Base-by-base conservation (phyloP, 1,284 basidiomycete genomes). In the Marasmius oreades region DNA sequence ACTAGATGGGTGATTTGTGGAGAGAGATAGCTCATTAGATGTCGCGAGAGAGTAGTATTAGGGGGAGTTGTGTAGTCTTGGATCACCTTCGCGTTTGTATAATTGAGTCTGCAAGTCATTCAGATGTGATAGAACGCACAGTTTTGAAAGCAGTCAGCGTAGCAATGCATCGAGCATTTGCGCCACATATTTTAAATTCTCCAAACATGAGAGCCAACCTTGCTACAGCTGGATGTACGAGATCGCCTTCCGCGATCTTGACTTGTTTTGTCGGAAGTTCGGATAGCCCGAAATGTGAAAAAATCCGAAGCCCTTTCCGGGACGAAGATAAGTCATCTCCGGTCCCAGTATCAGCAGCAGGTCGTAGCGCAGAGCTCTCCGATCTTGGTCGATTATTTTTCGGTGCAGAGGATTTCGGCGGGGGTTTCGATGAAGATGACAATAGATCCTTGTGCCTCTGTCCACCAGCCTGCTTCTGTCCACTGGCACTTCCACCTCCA, bases 1-100 rank as follows among this genome's bases (percentile, higher is more conserved):
- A 94, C 92, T 16, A 96, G 81, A 72, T 95, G 89, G 24, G 85
- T 88, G 63, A 97, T 96, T 79, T 97, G 95, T 16, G 92, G 91
- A 5, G 92, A 93, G 36, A 95, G 78, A 71, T 93, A 84, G 11
- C 90, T 90, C 82, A 91, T 91, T 42, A 95, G 80, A 75, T 95
- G 91, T 56, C 92, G 81, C 8, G 92, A 90, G 31, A 95, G 82
- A 0, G 90, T 92, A 55, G 84, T 92, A 63, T 92, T 86, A 2
- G 82, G 80, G 11, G 92, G 92, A 2, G 93, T 93, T 39, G 79
- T 77, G 71, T 95, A 95, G 70, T 91, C 88, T 77, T 90, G 84
- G 55, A 95, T 94, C 55, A 95, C 88, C 92, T 94, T 62, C 37
- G 22, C 62, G 55, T 51, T 28, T 55, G 24, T 20, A 31, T 33